Evolutionary conservation across 2,329 filamentous ascomycete genomes (phyloP), one percentile per base, ranked within the genome.

Genomic region (Hypoxylon rubiginosum): DNA sequence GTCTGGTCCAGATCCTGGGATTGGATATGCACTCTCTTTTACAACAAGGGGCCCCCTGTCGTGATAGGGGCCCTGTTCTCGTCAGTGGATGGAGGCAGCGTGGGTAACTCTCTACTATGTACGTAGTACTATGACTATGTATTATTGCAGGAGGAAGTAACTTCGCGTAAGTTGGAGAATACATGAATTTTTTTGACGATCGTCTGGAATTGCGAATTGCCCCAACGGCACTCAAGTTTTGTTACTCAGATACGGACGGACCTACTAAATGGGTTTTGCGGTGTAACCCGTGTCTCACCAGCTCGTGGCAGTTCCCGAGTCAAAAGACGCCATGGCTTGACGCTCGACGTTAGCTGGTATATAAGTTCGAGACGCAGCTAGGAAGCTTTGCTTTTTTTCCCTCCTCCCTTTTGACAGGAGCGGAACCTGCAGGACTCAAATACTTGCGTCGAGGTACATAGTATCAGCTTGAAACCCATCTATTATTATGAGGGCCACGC

Each of bases 1-100:
- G 57, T 62, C 28, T 46, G 61, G 58, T 61, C 64, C 62, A 69
- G 67, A 67, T 67, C 58, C 67, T 60, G 64, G 67, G 67, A 68
- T 70, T 69, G 64, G 67, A 66, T 56, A 68, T 66, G 65, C 64
- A 69, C 7, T 30, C 54, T 65, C 57, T 67, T 60, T 30, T 61
- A 21, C 52, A 62, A 56, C 45, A 66, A 58, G 67, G 58, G 28
- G 49, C 50, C 58, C 58, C 60, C 46, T 62, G 58, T 53, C 34
- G 64, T 67, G 67, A 69, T 67, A 60, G 54, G 60, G 55, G 43
- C 52, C 45, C 62, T 58, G 54, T 55, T 52, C 51, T 58, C 46
- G 39, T 62, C 30, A 58, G 55, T 49, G 43, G 19, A 36, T 53
- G 21, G 34, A 34, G 58, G 34, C 17, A 26, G 11, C 52, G 28